Evolutionary conservation across 768 basidiomycete genomes (phyloP).

Genomic region (Suillus luteus): DNA sequence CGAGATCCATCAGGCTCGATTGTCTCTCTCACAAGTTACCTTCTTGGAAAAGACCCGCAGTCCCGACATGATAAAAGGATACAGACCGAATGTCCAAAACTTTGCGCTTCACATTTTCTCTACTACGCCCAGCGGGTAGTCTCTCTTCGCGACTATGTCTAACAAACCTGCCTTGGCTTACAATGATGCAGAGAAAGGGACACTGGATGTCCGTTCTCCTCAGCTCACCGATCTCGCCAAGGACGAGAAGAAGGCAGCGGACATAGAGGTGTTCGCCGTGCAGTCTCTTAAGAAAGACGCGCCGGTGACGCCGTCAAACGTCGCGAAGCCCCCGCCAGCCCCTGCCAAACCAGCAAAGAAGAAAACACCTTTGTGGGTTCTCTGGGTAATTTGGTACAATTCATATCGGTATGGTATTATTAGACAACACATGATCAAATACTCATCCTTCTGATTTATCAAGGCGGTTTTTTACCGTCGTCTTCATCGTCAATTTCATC

Average conservation of each 20-base stretch:
- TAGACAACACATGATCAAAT: neutral
- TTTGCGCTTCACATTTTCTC: conserved; percentile 9
- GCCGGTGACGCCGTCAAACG: conserved; percentile 35
- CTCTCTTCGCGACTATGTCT: conserved; percentile 42
- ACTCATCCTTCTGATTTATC: conserved; percentile 5
- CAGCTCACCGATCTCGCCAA: conserved; percentile 33
- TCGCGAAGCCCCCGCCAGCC: conserved; percentile 36
- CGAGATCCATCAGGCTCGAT: conserved; percentile 17
- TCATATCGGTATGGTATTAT: conserved; percentile 59
- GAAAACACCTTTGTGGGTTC: conserved; percentile 59
- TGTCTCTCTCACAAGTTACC: conserved; percentile 12
- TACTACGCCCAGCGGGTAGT: conserved; percentile 17
- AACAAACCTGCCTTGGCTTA: conserved; percentile 37
- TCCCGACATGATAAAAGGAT: conserved; percentile 27
- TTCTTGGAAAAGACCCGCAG: conserved; percentile 16
- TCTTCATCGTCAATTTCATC: conserved; percentile 59
- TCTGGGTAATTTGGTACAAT: conserved; percentile 75
- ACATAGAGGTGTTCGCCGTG: conserved; percentile 33
- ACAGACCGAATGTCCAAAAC: neutral
- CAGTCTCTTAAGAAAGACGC: conserved; percentile 46
- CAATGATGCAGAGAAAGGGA: conserved; percentile 62
- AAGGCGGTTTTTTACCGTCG: conserved; percentile 74
- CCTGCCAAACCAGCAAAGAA: conserved; percentile 49
- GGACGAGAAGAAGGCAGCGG: conserved; percentile 42
- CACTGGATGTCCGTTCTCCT: conserved; percentile 45